Evolutionary conservation across 768 basidiomycete species (phyloP).

Genomic region (Austroboletus eburneus): DNA sequence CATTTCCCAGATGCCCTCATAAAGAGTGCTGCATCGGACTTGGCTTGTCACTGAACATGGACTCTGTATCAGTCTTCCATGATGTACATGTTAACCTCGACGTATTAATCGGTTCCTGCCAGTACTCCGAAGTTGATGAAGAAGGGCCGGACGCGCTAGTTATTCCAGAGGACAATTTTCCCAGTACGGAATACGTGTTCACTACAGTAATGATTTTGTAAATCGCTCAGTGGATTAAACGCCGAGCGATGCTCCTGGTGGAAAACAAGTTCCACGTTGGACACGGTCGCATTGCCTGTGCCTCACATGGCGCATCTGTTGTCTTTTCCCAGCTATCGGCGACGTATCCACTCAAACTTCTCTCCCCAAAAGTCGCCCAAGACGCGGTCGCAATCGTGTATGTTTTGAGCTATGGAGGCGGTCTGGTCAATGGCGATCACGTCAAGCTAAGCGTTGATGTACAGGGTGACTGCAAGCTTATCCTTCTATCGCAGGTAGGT

Average conservation of each 20-base stretch:
- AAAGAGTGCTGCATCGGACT: no score
- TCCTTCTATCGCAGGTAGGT: slow-evolving; percentile 82
- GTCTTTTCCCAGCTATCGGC: slow-evolving; percentile 73
- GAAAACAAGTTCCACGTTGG: slow-evolving; percentile 33
- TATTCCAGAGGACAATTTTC: no score
- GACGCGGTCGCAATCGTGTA: slow-evolving; percentile 66
- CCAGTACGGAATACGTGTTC: slow-evolving; percentile 34
- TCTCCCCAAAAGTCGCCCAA: slow-evolving; percentile 59
- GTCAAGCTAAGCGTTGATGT: slow-evolving; percentile 63
- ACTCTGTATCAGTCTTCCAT: no score
- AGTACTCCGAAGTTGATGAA: no score
- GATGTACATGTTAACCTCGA: no score
- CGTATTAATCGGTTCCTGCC: no score
- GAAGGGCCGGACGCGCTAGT: no score
- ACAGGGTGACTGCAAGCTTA: slow-evolving; percentile 49
- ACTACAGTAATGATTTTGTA: slow-evolving; percentile 23
- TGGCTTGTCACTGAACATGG: no score
- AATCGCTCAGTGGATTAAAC: no score
- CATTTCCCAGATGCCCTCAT: no score
- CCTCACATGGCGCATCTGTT: slow-evolving; percentile 49
- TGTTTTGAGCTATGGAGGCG: slow-evolving; percentile 85
- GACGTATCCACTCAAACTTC: slow-evolving; percentile 83
- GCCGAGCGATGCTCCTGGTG: no score
- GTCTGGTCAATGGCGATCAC: slow-evolving; percentile 82
- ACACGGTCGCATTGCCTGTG: slow-evolving; percentile 54